Evolutionary conservation across 148 eudicot genomes (phyloP).

Genomic region (Polygonum aviculare): DNA sequence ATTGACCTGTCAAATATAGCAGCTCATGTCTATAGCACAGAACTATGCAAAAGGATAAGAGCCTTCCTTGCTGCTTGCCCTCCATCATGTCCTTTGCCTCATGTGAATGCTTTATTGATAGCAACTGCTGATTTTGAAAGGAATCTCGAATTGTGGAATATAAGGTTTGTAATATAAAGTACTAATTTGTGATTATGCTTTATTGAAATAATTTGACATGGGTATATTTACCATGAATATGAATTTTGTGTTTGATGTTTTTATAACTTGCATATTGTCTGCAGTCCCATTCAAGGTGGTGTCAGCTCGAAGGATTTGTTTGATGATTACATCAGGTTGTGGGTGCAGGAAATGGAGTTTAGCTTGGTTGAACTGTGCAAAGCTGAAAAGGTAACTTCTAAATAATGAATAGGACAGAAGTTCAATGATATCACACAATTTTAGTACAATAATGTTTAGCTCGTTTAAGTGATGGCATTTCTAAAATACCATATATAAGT

Average conservation of each 20-base stretch:
- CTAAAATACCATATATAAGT: too few relatives aligned
- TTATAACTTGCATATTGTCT: neutral
- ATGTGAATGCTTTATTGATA: constrained; percentile 69
- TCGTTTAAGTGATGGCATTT: too few relatives aligned
- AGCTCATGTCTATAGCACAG: constrained; percentile 61
- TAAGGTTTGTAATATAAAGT: constrained; percentile 40
- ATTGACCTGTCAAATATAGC: constrained; percentile 73
- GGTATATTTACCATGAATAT: neutral
- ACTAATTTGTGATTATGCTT: neutral
- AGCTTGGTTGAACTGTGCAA: constrained; percentile 62
- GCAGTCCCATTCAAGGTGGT: constrained; percentile 62
- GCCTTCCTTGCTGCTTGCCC: constrained; percentile 71
- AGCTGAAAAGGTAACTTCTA: constrained; percentile 61
- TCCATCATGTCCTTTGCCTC: constrained; percentile 65
- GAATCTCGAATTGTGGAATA: constrained; percentile 61
- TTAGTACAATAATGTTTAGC: neutral
- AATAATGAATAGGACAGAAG: neutral
- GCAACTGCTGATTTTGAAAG: constrained; percentile 80
- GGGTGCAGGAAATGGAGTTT: constrained; percentile 83
- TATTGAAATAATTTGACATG: neutral
- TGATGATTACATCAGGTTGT: constrained; percentile 69
- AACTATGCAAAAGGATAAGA: constrained; percentile 57
- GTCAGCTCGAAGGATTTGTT: constrained; percentile 57
- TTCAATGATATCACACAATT: neutral
- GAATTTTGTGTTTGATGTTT: neutral